phyloP scores from a whole-genome alignment of 208 protist genomes.

The Angomonas ambiguus region DNA sequence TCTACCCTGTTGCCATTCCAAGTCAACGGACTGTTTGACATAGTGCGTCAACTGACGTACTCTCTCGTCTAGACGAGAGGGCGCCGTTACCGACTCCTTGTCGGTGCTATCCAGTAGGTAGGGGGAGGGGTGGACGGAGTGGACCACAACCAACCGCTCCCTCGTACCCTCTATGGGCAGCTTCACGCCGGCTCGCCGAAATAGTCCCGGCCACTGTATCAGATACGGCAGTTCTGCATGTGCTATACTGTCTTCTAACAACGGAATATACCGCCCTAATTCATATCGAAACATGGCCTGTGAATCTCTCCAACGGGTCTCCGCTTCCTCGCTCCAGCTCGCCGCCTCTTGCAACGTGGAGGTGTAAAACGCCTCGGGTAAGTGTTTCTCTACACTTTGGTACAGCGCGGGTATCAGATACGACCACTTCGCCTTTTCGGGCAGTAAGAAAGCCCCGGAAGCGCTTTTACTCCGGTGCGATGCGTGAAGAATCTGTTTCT shows the following conservation, averaged over 20 bases:
- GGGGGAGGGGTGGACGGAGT: constrained; percentile 4
- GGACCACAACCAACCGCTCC: background rate
- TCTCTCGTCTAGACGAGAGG: background rate
- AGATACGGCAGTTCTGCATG: constrained; percentile 55
- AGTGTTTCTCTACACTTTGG: constrained; percentile 24
- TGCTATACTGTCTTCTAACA: constrained; percentile 73
- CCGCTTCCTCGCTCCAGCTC: constrained; percentile 18
- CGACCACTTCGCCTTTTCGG: constrained; percentile 49
- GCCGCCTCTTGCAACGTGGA: too few species aligned
- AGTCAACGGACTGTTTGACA: background rate
- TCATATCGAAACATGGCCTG: constrained; percentile 67
- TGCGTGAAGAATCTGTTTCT: constrained; percentile 43
- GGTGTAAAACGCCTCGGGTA: constrained; percentile 19
- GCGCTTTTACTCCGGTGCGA: constrained; percentile 16
- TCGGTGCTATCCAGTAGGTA: background rate
- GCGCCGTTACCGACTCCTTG: background rate
- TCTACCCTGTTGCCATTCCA: background rate
- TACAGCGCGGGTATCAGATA: constrained; percentile 55
- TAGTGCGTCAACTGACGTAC: background rate
- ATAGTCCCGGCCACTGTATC: constrained; percentile 46
- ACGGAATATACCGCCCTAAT: constrained; percentile 56
- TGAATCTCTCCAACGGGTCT: constrained; percentile 21
- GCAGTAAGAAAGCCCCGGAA: constrained; percentile 18
- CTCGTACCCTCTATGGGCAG: constrained; percentile 24
- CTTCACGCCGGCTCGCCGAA: constrained; percentile 52